Evolutionary conservation across 176 grass and related monocot species (phyloP), one percentile per base, ranked within the genome.

Genomic region (Aegilops longissima): DNA sequence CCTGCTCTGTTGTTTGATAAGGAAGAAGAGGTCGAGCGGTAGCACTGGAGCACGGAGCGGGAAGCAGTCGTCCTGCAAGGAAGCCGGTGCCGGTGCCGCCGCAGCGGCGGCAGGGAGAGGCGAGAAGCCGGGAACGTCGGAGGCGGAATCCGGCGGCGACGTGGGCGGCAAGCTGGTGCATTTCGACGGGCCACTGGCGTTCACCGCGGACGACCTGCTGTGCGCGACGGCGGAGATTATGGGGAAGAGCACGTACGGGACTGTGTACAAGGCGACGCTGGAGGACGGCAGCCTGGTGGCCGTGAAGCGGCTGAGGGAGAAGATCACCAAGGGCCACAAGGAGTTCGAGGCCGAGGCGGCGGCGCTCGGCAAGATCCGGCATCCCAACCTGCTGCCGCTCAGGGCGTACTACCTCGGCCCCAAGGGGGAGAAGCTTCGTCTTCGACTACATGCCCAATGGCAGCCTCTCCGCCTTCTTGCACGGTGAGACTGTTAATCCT

Each of bases 221-320:
- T 81, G 79, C 63, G 63, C 79, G 16, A 81, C 79, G 40, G 79
- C 79, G 63, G 79, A 81, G 63, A 81, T 81, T 42, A 81, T 81
- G 79, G 79, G 79, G 63, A 81, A 81, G 63, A 81, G 79, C 63
- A 81, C 79, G 17, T 81, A 81, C 79, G 79, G 79, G 16, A 81
- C 79, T 25, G 79, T 68, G 17, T 81, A 81, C 63, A 81, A 81
- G 63, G 79, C 79, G 63, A 81, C 79, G 79, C 79, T 81, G 40
- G 79, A 81, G 63, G 79, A 81, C 63, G 79, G 79, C n/a, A 81
- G 79, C 79, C 79, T 81, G 5, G 79, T 81, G 40, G 79, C 79
- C 9, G 79, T 81, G 40, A 81, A 81, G 79, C 79, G 79, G 27
- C 63, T 81, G 63, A 81, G 79, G 79, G 79, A 81, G 79, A 81